Percentiles rank a stretch among this genome's conserved stretches.
phyloP scores from a whole-genome alignment of 2,329 filamentous ascomycete species.

The Anisogramma anomala region DNA sequence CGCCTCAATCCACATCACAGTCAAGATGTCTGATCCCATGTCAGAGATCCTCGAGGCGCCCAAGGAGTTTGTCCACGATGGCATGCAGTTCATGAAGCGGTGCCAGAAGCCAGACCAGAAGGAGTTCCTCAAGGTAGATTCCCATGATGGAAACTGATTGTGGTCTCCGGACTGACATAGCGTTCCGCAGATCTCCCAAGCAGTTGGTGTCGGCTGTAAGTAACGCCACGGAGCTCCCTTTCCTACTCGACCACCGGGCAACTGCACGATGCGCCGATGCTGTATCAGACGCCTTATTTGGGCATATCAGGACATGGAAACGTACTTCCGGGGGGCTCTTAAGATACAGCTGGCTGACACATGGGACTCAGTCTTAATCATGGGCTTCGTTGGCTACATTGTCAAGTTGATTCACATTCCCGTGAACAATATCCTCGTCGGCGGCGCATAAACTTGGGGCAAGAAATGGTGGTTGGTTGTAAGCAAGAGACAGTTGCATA shows the following conservation, averaged over 20 bases:
- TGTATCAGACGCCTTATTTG: too few species aligned
- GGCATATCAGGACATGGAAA: too few species aligned
- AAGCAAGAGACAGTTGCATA: too few species aligned
- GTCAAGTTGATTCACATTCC: constrained; percentile 63
- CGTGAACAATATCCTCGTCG: constrained; percentile 59
- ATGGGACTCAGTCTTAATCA: constrained; percentile 40
- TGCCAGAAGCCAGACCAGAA: constrained; percentile 32
- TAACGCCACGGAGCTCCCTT: neutral
- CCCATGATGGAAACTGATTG: neutral
- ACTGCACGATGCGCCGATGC: too few species aligned
- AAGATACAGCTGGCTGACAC: constrained; percentile 3
- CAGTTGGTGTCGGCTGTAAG: constrained; percentile 50
- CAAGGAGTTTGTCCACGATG: constrained; percentile 52
- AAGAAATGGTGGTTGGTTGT: too few species aligned
- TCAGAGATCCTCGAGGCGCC: constrained; percentile 61
- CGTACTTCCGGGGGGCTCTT: too few species aligned
- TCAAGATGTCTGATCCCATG: constrained; percentile 53
- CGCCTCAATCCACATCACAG: neutral
- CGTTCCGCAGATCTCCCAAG: constrained; percentile 28
- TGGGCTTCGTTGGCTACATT: constrained; percentile 59
- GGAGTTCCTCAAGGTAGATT: constrained; percentile 38
- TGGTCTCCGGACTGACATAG: constrained; percentile 15
- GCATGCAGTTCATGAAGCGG: constrained; percentile 40
- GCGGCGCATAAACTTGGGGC: constrained; percentile 40
- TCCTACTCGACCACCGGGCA: neutral